Evolutionary conservation across 306 rosid species (phyloP), one percentile per base, ranked within the genome.

Genomic region (Vigna hirtella): DNA sequence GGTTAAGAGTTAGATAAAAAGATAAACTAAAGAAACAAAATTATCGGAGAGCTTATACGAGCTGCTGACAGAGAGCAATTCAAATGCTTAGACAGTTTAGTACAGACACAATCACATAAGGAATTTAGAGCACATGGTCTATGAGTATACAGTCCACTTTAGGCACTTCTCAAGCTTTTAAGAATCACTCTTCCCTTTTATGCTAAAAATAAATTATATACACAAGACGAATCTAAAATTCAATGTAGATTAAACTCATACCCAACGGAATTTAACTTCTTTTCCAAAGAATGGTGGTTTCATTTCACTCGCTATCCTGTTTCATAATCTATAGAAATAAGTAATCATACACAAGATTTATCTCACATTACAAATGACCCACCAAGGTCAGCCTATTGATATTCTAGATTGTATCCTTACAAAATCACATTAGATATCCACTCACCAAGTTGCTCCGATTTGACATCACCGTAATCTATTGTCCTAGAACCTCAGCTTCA

Each of bases 401-500:
- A 45, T 49, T 49, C 53, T 14, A 49, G 17, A 49, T 49, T 14
- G 8, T 49, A 5, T 15, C 53, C 53, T 49, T 49, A 49, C 15
- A 48, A 49, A 15, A 13, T 15, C 53, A 49, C 53, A 49, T 5
- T 49, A 49, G 17, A 49, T 45, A 26, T 56, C 22, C 32, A 14
- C 62, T 56, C 62, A 56, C 62, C 62, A 56, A 22, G 62, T 56
- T 56, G 7, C 15, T 9, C 15, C 32, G 3, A 12, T 26, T 58
- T 11, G 64, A 24, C 9, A 24, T 42, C 43, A 74, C 30, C 73
- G 48, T 16, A 47, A 36, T 59, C 24, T 68, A 83, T 68, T 86
- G 79, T 82, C 85, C 58, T 84, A 88, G 70, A 72, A 48, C 87
- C 91, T 94, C 94, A 4, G 90, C 91, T 79, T 90, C 98, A 66